Percentiles rank a stretch among this genome's conserved stretches.
Conservation (phyloP, 2,329 filamentous ascomycete genomes). For the Ceratocystis diversiconidia region DNA sequence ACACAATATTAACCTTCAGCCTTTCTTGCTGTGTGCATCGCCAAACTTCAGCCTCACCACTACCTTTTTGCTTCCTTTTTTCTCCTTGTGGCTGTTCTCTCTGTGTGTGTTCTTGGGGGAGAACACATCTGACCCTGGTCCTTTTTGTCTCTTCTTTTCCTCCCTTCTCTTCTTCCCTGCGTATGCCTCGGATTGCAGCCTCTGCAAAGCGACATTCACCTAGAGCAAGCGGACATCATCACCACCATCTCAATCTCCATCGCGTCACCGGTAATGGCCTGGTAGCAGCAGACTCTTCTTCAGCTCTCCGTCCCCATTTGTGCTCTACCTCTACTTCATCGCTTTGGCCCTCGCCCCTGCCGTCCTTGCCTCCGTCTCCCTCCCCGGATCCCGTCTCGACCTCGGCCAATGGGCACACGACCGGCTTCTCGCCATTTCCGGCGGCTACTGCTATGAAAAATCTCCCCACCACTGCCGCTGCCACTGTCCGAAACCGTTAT, state of each 20-base stretch:
- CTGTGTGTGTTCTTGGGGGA: not conserved
- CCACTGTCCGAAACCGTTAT: not conserved
- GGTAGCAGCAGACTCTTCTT: slow-evolving; percentile 36
- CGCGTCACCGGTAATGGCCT: slow-evolving; percentile 68
- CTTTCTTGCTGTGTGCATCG: not conserved
- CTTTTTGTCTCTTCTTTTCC: not conserved
- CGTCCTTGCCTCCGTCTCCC: not conserved
- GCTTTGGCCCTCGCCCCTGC: not conserved
- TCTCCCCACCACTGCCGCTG: slow-evolving; percentile 23
- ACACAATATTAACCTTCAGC: not conserved
- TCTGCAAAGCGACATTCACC: slow-evolving; percentile 47
- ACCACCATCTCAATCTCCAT: slow-evolving; percentile 37
- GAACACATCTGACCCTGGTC: not conserved
- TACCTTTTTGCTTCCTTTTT: not conserved
- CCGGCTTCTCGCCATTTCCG: slow-evolving; percentile 15
- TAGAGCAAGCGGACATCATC: slow-evolving; percentile 26
- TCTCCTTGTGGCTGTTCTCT: not conserved
- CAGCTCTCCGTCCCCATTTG: slow-evolving; percentile 26
- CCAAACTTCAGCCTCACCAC: slow-evolving; percentile 6
- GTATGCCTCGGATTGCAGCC: slow-evolving; percentile 48
- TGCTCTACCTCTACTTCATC: slow-evolving; percentile 1
- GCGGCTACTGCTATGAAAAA: slow-evolving; percentile 23
- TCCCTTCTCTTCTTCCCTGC: slow-evolving; percentile 21
- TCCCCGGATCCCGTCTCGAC: not conserved
- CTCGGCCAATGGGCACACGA: slow-evolving; percentile 18